A percentile compares a stretch with the other conserved stretches of the same genome.
Evolutionary conservation across 1,284 basidiomycete species (phyloP).

Genomic region (Sporisorium exsertum): DNA sequence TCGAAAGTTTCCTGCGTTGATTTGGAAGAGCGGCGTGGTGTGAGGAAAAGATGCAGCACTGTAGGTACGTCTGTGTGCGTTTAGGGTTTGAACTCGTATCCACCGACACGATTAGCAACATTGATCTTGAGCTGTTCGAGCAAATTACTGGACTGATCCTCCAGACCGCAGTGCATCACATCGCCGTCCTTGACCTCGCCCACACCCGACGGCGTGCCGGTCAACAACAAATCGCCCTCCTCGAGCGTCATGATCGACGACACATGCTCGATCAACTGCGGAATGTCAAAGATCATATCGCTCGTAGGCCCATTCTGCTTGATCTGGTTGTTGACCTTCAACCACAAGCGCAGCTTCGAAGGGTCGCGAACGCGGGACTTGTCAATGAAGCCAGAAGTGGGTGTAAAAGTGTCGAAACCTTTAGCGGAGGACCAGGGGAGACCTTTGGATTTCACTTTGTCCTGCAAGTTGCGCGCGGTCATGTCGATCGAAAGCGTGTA

Average conservation of each 20-base stretch:
- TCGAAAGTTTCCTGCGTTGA: neutral
- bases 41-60: neutral
- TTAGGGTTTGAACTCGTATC: conserved; percentile 75
- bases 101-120: conserved; percentile 77
- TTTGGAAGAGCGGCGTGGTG: neutral
- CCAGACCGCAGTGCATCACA: conserved; percentile 80
- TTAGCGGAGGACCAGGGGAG: conserved; percentile 94
- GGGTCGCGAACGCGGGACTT: conserved; percentile 79
- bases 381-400: conserved; percentile 82
- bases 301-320: conserved; percentile 87
- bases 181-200: conserved; percentile 83
- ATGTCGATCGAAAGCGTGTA: conserved; percentile 95
- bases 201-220: conserved; percentile 80
- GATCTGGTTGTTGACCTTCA: conserved; percentile 85
- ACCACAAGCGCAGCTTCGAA: conserved; percentile 79
- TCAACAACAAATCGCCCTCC: conserved; percentile 73
- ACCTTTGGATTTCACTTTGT: conserved; percentile 89
- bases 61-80: neutral
- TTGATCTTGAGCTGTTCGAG: conserved; percentile 78
- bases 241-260: conserved; percentile 96
- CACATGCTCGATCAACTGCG: conserved; percentile 88
- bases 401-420: conserved; percentile 89
- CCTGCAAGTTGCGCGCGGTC: conserved; percentile 95
- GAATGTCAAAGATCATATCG: conserved; percentile 94
- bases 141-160: conserved; percentile 75